Conservation (phyloP, 306 rosid genomes). For the Prunus dulcis region DNA sequence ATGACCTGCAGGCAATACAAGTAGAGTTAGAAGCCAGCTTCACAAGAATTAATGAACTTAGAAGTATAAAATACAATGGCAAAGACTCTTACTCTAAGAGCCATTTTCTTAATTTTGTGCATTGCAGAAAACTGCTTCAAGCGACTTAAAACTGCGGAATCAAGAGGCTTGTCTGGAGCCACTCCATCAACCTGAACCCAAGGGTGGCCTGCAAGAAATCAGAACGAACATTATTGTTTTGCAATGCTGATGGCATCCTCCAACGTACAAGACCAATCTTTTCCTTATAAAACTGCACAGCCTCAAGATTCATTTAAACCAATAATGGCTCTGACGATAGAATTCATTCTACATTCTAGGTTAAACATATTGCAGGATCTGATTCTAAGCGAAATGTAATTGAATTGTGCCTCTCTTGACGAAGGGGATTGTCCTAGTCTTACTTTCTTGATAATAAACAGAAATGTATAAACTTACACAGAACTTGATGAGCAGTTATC, state of each 20-base stretch:
- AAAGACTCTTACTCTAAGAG: slow-evolving; percentile 67
- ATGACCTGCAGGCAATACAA: slow-evolving; percentile 52
- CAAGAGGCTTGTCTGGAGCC: slow-evolving; percentile 89
- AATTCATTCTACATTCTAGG: not conserved
- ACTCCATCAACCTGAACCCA: slow-evolving; percentile 85
- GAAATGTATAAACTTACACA: slow-evolving; percentile 47
- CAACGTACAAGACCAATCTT: not conserved
- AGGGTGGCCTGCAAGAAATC: slow-evolving; percentile 70
- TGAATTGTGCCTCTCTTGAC: not conserved
- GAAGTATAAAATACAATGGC: not conserved
- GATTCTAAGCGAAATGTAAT: not conserved
- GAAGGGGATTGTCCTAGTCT: not conserved
- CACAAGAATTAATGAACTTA: not conserved
- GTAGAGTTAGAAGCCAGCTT: slow-evolving; percentile 1
- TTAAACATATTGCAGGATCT: not conserved
- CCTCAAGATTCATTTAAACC: not conserved
- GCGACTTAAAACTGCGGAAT: slow-evolving; percentile 82
- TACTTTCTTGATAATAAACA: not conserved
- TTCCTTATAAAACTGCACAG: not conserved
- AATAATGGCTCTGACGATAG: not conserved
- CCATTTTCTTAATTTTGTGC: slow-evolving; percentile 93
- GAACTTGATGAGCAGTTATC: slow-evolving; percentile 66
- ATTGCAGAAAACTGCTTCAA: slow-evolving; percentile 81
- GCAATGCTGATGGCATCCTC: not conserved
- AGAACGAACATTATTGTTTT: slow-evolving; percentile 13